A percentile compares a stretch with the other conserved stretches of the same genome.
Conservation (phyloP, 441 rosid genomes). For the Erodium trifolium region DNA sequence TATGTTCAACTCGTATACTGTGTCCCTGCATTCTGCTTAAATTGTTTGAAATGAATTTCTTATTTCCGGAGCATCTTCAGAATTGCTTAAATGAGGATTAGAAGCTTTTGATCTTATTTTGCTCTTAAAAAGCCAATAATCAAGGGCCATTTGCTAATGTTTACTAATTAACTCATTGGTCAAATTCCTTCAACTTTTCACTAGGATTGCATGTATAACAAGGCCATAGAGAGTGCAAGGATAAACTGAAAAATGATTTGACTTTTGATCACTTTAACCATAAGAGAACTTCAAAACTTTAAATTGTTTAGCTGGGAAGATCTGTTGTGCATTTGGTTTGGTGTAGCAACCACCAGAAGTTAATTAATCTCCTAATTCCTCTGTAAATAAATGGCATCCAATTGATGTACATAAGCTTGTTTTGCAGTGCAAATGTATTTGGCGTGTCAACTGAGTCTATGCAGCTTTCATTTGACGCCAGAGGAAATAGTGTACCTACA, state of each 20-base stretch:
- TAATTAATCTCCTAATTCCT: background rate
- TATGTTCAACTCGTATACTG: background rate
- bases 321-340: background rate
- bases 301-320: background rate
- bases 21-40: background rate
- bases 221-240: background rate
- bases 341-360: background rate
- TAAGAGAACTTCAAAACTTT: background rate
- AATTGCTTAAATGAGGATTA: background rate
- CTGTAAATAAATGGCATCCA: background rate
- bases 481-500: slow-evolving; percentile 86
- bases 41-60: background rate
- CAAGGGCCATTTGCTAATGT: background rate
- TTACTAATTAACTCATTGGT: background rate
- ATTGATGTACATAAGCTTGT: background rate
- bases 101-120: background rate
- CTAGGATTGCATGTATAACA: background rate
- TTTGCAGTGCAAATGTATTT: slow-evolving; percentile 60
- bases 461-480: slow-evolving; percentile 79
- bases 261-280: background rate
- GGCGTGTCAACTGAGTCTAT: slow-evolving; percentile 87
- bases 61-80: background rate
- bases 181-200: background rate
- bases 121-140: background rate
- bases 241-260: background rate